Percentiles rank a stretch among this genome's conserved stretches.
Conservation (phyloP, 2,329 filamentous ascomycete genomes). For the Penicillium rolfsii region DNA sequence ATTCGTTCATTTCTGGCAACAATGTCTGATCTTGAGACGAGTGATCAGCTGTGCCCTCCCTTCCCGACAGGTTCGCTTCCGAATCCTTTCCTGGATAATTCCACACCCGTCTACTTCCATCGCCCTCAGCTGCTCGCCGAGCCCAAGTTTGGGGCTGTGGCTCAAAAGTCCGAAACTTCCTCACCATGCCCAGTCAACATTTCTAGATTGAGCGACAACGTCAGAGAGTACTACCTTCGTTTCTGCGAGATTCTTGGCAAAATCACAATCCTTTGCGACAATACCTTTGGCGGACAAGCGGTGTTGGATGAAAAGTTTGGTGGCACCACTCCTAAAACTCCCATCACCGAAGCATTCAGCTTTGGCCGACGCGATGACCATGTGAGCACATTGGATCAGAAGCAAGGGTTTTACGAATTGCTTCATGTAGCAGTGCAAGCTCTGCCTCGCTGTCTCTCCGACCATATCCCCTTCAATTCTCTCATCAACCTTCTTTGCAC, state of each 20-base stretch:
- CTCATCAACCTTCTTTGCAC: slow-evolving; percentile 95
- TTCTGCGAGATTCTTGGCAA: slow-evolving; percentile 96
- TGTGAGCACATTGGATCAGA: slow-evolving; percentile 73
- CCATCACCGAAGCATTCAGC: slow-evolving; percentile 90
- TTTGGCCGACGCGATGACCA: slow-evolving; percentile 84
- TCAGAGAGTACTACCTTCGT: slow-evolving; percentile 81
- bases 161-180: slow-evolving; percentile 36
- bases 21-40: slow-evolving; percentile 88
- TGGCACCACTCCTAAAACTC: slow-evolving; percentile 85
- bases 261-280: slow-evolving; percentile 94
- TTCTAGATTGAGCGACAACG: slow-evolving; percentile 69
- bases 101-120: slow-evolving; percentile 40
- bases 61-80: slow-evolving; percentile 70
- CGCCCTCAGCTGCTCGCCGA: slow-evolving; percentile 45
- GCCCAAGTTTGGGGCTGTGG: slow-evolving; percentile 33
- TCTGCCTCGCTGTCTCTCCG: slow-evolving; percentile 87
- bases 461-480: slow-evolving; percentile 88
- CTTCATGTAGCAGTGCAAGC: slow-evolving; percentile 95
- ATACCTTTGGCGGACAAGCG: slow-evolving; percentile 94
- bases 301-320: slow-evolving; percentile 94
- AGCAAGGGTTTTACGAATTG: slow-evolving; percentile 93
- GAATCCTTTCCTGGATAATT: slow-evolving; percentile 43
- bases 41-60: slow-evolving; percentile 74
- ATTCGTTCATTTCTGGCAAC: slow-evolving; percentile 92
- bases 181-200: slow-evolving; percentile 59